phyloP scores from a whole-genome alignment of 108 stramenopile species.

The Mayamaea pseudoterrestris region DNA sequence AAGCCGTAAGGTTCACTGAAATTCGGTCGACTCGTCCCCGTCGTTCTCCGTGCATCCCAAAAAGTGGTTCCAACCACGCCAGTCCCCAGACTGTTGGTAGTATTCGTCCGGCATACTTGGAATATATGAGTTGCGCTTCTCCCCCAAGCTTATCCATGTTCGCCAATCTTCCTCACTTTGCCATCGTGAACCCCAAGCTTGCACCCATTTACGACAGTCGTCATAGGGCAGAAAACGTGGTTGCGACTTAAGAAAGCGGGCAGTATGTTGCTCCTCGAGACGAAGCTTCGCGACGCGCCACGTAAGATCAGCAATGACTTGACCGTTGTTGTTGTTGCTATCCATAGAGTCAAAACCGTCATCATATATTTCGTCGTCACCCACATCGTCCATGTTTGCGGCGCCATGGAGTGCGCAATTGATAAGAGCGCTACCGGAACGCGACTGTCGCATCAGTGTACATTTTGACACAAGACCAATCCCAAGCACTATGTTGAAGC shows the following conservation, averaged over 20 bases:
- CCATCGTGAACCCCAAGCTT: conserved; percentile 44
- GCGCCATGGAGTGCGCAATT: no score
- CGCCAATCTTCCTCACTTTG: conserved; percentile 36
- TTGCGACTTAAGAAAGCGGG: conserved; percentile 42
- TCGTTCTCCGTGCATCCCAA: no score
- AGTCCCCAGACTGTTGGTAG: conserved; percentile 47
- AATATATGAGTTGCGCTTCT: conserved; percentile 56
- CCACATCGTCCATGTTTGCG: neutral
- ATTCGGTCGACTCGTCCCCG: no score
- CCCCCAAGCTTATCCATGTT: conserved; percentile 42
- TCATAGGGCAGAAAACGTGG: conserved; percentile 50
- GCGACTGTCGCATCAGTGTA: no score
- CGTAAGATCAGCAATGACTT: conserved; percentile 34
- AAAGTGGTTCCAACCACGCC: conserved; percentile 70
- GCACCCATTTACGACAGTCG: conserved; percentile 48
- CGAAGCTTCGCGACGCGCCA: conserved; percentile 56
- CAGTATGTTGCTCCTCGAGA: conserved; percentile 59
- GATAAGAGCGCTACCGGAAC: no score
- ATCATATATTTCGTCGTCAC: neutral
- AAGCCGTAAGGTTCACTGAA: no score
- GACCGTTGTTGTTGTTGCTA: conserved; percentile 9
- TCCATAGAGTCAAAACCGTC: no score
- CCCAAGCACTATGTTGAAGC: neutral
- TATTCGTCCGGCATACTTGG: conserved; percentile 68
- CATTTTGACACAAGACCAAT: neutral